Percentiles rank a stretch among this genome's conserved stretches.
Evolutionary conservation across 1,284 basidiomycete genomes (phyloP).

Genomic region (Ustilago nuda): DNA sequence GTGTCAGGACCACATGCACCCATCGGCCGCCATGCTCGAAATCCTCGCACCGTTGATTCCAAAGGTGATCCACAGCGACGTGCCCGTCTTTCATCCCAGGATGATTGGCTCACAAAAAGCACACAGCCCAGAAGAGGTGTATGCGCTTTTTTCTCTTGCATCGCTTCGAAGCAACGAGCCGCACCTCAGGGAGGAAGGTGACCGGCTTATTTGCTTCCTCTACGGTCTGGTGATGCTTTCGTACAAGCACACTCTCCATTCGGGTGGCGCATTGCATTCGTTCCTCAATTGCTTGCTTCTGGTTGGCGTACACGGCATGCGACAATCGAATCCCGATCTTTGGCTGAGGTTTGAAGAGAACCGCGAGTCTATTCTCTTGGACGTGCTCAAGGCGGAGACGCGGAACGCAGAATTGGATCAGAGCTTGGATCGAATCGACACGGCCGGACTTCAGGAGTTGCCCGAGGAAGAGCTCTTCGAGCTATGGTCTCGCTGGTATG

Average conservation of each 20-base stretch:
- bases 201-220: conserved; percentile 30
- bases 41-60: conserved; percentile 22
- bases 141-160: conserved; percentile 28
- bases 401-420: conserved; percentile 5
- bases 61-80: conserved; percentile 16
- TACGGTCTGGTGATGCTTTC: conserved; percentile 40
- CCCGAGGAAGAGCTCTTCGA: conserved; percentile 21
- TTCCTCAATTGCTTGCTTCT: conserved; percentile 40
- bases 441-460: conserved; percentile 5
- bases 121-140: conserved; percentile 36
- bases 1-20: conserved; percentile 37
- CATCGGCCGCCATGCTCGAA: conserved; percentile 29
- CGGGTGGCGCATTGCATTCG: conserved; percentile 21
- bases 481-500: conserved; percentile 35
- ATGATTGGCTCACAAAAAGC: conserved; percentile 31
- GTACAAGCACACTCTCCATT: conserved; percentile 34
- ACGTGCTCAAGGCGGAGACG: conserved; percentile 29
- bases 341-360: conserved; percentile 29
- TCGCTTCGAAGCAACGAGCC: conserved; percentile 21
- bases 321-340: conserved; percentile 31
- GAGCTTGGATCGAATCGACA: conserved; percentile 27
- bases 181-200: conserved; percentile 26
- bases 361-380: conserved; percentile 32
- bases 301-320: conserved; percentile 24
- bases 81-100: conserved; percentile 35